phyloP scores from a whole-genome alignment of 2,329 filamentous ascomycete species.

The Aureobasidium sp. region DNA sequence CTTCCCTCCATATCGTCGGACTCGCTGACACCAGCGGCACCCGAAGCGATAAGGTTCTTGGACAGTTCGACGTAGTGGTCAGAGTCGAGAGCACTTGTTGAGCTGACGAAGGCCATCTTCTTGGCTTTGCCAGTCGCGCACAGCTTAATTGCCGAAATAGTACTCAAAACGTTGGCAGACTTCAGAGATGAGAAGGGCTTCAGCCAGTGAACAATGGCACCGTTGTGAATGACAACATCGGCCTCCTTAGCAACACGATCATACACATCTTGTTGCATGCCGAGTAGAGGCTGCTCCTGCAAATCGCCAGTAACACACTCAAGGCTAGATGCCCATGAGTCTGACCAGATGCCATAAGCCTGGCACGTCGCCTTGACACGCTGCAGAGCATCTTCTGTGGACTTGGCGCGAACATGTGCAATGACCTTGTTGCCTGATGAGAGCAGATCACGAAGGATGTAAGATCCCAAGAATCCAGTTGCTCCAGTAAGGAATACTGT shows the following conservation, averaged over 20 bases:
- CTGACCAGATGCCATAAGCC: slow-evolving; percentile 74
- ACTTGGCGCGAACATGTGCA: slow-evolving; percentile 67
- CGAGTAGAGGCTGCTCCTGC: slow-evolving; percentile 60
- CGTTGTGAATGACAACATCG: slow-evolving; percentile 71
- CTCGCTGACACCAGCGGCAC: slow-evolving; percentile 62
- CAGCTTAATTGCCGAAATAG: slow-evolving; percentile 66
- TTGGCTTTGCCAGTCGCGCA: slow-evolving; percentile 75
- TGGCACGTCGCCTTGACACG: slow-evolving; percentile 61
- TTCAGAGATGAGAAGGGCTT: slow-evolving; percentile 66
- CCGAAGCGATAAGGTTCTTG: slow-evolving; percentile 51
- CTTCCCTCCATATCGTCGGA: slow-evolving; percentile 73
- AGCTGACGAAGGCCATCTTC: slow-evolving; percentile 72
- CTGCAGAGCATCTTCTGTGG: slow-evolving; percentile 51
- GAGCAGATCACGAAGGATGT: slow-evolving; percentile 69
- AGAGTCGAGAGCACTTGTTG: slow-evolving; percentile 74
- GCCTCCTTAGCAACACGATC: slow-evolving; percentile 56
- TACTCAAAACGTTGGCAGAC: slow-evolving; percentile 71
- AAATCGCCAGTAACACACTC: slow-evolving; percentile 67
- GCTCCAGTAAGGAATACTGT: slow-evolving; percentile 81
- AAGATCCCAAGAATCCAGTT: slow-evolving; percentile 82
- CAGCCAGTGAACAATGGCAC: slow-evolving; percentile 73
- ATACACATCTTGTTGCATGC: slow-evolving; percentile 62
- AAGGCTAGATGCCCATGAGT: slow-evolving; percentile 59
- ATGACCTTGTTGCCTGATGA: slow-evolving; percentile 53
- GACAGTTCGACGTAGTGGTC: slow-evolving; percentile 74